Evolutionary conservation across 371 early-diverging fungal species (phyloP), one percentile per base, ranked within the genome.

Genomic region (Smittium culicis): DNA sequence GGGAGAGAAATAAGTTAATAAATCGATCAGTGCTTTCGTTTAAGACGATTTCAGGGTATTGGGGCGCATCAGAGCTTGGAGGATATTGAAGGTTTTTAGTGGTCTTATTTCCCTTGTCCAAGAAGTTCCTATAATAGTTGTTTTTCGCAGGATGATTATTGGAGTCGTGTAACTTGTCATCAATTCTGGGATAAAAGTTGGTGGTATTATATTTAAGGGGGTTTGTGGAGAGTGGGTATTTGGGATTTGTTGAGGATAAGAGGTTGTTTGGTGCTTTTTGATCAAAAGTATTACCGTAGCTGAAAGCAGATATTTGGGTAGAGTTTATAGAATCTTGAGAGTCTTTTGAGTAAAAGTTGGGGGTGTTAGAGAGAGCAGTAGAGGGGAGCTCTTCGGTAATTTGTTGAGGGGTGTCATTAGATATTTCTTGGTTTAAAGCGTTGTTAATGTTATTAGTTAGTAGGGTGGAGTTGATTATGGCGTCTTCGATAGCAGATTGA

Each of bases 401-500:
- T n/a, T n/a, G n/a, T n/a, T n/a, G n/a, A 11, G 28, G 30, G 28
- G 60, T 11, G n/a, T 5, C 5, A 29, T 59, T 25, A n/a, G 11
- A 5, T 32, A 5, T 59, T 11, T 59, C 60, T 32, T 11, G 5
- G 16, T 5, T 32, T 32, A 59, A 32, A 11, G 28, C 5, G 25
- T n/a, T 32, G 16, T 5, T 16, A 29, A 29, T 32, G 60, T 59
- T 59, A 16, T 25, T 59, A 59, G 5, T 59, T 32, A 32, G 32
- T 59, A 59, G 16, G 25, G 5, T 59, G 16, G 60, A 27, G 16
- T 27, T 32, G 5, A 59, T 27, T 59, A 59, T 59, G 16, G 64
- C 64, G 33, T 35, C 64, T 54, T 35, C 64, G 5, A 64, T 64
- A 35, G 64, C 64, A 29, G 35, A 28, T 64, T 65, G 76, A 17